Conservation (phyloP, 2,329 filamentous ascomycete genomes). For the Epichloe baconii region DNA sequence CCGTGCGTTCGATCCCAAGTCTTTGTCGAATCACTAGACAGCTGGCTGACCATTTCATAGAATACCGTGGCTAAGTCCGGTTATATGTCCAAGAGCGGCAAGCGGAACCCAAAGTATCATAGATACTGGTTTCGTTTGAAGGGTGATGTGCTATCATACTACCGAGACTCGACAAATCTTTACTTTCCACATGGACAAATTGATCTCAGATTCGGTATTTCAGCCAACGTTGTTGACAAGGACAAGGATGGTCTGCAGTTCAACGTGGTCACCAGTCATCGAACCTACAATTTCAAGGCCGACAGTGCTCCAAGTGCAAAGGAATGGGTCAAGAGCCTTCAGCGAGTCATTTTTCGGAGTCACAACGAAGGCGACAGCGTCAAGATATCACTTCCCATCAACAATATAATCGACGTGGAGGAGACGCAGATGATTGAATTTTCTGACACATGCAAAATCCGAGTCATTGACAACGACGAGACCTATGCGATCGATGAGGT, state of each 20-base stretch:
- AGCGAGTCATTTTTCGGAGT: constrained; percentile 88
- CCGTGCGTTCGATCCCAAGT: constrained; percentile 37
- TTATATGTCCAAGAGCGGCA: constrained; percentile 76
- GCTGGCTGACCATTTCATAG: constrained; percentile 25
- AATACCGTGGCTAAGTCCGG: constrained; percentile 72
- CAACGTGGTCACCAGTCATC: constrained; percentile 65
- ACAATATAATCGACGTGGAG: constrained; percentile 84
- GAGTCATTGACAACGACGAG: constrained; percentile 86
- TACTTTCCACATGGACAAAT: constrained; percentile 91
- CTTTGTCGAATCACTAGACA: neutral
- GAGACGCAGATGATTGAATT: constrained; percentile 84
- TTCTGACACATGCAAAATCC: constrained; percentile 85
- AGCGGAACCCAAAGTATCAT: constrained; percentile 74
- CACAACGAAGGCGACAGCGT: constrained; percentile 96
- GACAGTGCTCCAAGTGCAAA: constrained; percentile 80
- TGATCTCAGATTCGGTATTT: constrained; percentile 82
- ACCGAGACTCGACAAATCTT: constrained; percentile 65
- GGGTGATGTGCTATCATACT: constrained; percentile 86
- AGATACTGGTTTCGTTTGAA: constrained; percentile 91
- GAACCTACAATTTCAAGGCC: constrained; percentile 77
- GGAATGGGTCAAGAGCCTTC: constrained; percentile 91
- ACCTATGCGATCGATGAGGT: constrained; percentile 93
- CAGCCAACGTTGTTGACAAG: constrained; percentile 64
- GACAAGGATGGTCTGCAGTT: constrained; percentile 69
- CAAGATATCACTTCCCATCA: constrained; percentile 83